Conservation (phyloP, 441 rosid species). For the Aquilaria agallochum region DNA sequence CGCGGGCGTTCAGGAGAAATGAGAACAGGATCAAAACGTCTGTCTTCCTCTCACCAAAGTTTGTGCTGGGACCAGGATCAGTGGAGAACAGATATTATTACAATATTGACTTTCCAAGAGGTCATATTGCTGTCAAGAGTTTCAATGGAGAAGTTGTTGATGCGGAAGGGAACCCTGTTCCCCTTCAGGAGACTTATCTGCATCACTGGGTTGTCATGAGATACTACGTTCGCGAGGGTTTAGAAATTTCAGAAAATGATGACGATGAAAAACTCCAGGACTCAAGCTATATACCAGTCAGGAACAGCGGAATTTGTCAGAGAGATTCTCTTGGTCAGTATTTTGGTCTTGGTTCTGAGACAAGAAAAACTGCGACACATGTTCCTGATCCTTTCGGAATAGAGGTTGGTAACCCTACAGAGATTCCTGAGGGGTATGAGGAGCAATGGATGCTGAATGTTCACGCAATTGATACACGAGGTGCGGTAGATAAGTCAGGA, state of each 20-base stretch:
- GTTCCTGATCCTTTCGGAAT: constrained; percentile 85
- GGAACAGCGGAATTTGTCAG: constrained; percentile 72
- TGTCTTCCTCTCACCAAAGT: constrained; percentile 58
- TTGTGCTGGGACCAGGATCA: constrained; percentile 74
- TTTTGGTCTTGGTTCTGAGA: constrained; percentile 88
- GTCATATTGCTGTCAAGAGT: constrained; percentile 71
- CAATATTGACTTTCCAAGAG: constrained; percentile 73
- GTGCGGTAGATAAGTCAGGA: constrained; percentile 65
- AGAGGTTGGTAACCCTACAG: constrained; percentile 67
- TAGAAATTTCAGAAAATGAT: constrained; percentile 7
- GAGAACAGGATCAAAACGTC: constrained; percentile 38
- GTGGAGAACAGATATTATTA: constrained; percentile 46
- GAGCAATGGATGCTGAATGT: constrained; percentile 75
- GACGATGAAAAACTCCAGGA: constrained; percentile 7
- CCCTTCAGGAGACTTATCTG: constrained; percentile 83
- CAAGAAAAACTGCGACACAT: constrained; percentile 55
- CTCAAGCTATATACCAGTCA: constrained; percentile 23
- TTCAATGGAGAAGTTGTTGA: constrained; percentile 75
- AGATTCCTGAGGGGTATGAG: constrained; percentile 60
- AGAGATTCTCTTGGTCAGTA: constrained; percentile 31
- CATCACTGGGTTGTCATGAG: constrained; percentile 75
- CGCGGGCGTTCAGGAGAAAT: constrained; percentile 20
- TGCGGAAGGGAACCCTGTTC: constrained; percentile 58
- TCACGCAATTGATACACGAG: constrained; percentile 87
- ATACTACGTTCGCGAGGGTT: constrained; percentile 32